Evolutionary conservation across 2,329 filamentous ascomycete species (phyloP).

Genomic region (Alternaria metachromatica): DNA sequence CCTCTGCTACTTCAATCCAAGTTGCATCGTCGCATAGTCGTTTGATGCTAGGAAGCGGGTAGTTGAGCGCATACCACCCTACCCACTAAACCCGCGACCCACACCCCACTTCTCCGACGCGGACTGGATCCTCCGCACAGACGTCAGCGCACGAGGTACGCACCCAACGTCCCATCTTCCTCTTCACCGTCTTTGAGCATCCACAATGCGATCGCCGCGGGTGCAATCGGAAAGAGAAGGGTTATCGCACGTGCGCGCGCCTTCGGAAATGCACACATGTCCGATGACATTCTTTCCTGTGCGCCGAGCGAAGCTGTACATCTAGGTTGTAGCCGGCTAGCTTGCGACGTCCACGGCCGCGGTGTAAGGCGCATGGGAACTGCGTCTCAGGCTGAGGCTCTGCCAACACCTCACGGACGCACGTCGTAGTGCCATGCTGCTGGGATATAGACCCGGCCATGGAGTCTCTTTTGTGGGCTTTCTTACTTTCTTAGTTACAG

Average conservation of each 20-base stretch:
- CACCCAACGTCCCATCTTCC: conserved; percentile 8
- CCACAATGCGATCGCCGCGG: conserved; percentile 8
- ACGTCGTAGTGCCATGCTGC: conserved; percentile 5
- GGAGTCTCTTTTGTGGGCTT: conserved; percentile 3
- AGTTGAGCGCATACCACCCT: conserved; percentile 2
- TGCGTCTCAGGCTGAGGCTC: conserved; percentile 21
- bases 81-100: conserved; percentile 16
- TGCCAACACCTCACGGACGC: conserved; percentile 6
- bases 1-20: background rate
- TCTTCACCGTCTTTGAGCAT: conserved; percentile 8
- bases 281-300: conserved; percentile 11
- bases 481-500: conserved; percentile 4
- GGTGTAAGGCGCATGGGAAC: conserved; percentile 20
- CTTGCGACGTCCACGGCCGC: conserved; percentile 35
- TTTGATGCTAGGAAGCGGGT: conserved; percentile 4
- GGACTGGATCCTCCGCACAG: conserved; percentile 15
- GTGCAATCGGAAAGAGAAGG: conserved; percentile 14
- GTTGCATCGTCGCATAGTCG: conserved; percentile 2
- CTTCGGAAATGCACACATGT: conserved; percentile 4
- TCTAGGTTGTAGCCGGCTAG: conserved; percentile 31
- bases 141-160: conserved; percentile 14
- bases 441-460: conserved; percentile 10
- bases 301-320: conserved; percentile 17
- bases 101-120: conserved; percentile 17
- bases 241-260: conserved; percentile 11